Conservation (phyloP, 164 flowering plant species). For the Litsea cubeba region DNA sequence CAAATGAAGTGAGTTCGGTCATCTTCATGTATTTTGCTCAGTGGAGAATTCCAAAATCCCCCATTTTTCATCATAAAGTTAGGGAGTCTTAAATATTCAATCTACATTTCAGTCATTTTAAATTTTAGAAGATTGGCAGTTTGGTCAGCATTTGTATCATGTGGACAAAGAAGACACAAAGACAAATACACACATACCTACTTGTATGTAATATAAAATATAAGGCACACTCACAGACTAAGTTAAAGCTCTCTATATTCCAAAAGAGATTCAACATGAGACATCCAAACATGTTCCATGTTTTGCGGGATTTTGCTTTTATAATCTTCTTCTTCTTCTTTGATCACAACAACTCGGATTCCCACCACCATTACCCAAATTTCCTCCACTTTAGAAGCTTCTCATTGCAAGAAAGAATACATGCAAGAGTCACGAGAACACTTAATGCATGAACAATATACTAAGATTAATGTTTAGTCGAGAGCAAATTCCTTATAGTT, state of each 20-base stretch:
- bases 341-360: neutral
- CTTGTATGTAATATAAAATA: no score
- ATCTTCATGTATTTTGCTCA: neutral
- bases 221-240: neutral
- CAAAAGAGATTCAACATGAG: no score
- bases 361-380: neutral
- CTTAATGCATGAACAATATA: neutral
- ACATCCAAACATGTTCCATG: constrained; percentile 5
- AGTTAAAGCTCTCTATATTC: no score
- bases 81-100: neutral
- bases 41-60: neutral
- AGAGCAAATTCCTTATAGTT: neutral
- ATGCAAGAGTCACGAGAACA: neutral
- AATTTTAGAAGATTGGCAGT: neutral
- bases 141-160: neutral
- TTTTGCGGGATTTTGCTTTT: constrained; percentile 5
- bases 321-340: constrained; percentile 2
- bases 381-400: neutral
- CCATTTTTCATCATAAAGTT: neutral
- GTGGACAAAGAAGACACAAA: neutral
- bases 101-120: neutral
- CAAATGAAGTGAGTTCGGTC: neutral
- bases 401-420: neutral
- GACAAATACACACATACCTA: neutral
- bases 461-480: neutral